Conservation (phyloP, 345 rosid species). For the Salix viminalis region DNA sequence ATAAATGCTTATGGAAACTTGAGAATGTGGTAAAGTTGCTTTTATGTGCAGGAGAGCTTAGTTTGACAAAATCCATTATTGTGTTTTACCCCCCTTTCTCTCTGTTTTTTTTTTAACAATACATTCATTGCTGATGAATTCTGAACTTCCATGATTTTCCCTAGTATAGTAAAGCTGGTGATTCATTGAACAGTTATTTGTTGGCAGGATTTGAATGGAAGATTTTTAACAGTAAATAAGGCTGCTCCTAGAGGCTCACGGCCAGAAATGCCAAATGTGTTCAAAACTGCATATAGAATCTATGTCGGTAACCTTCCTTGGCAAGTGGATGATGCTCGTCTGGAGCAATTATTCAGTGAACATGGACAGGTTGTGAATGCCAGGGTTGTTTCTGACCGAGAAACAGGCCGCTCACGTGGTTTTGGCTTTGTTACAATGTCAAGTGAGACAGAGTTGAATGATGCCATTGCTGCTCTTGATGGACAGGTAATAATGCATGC, state of each 20-base stretch:
- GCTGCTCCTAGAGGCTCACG: constrained; percentile 80
- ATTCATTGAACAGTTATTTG: not conserved
- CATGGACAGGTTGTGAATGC: constrained; percentile 84
- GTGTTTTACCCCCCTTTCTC: too few species aligned
- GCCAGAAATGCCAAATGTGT: constrained; percentile 51
- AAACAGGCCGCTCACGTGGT: constrained; percentile 91
- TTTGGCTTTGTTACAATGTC: constrained; percentile 91
- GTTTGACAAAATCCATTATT: too few species aligned
- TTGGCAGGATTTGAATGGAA: constrained; percentile 66
- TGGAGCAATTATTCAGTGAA: constrained; percentile 82
- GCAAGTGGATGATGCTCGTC: constrained; percentile 67
- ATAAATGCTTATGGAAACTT: too few species aligned
- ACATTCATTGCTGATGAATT: too few species aligned
- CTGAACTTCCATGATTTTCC: too few species aligned
- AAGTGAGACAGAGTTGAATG: constrained; percentile 66
- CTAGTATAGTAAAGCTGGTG: not conserved
- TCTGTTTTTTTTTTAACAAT: too few species aligned
- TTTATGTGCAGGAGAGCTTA: too few species aligned
- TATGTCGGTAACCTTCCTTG: constrained; percentile 88
- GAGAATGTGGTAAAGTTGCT: too few species aligned
- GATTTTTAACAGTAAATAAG: constrained; percentile 73
- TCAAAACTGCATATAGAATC: constrained; percentile 47
- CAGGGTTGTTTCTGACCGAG: constrained; percentile 74
- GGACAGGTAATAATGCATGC: constrained; percentile 56
- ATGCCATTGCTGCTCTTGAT: constrained; percentile 87